Base-by-base conservation (phyloP, 2,329 filamentous ascomycete species). In the Aciculosporium take region DNA sequence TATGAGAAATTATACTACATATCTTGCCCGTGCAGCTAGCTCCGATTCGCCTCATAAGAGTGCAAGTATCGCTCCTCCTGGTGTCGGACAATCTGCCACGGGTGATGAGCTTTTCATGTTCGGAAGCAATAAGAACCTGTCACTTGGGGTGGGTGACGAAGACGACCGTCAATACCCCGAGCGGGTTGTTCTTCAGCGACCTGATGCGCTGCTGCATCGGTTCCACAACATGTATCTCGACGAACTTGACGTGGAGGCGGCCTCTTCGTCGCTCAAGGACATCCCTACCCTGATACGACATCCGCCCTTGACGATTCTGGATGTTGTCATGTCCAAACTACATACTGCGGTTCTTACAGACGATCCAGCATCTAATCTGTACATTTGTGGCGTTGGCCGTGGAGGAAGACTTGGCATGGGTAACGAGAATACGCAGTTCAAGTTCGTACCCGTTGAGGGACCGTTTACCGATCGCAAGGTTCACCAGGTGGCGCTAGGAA, bases 121-220 rank as follows among this genome's bases (percentile, higher is more conserved):
- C 61, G 91, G 91, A 38, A 96, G 88, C 61, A 98, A 95, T 62
- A 93, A 91, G 55, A 98, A 98, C 51, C 64, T 94, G 8, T 91
- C 84, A 0, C 72, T 98, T 18, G 91, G 91, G 1, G 81, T 96
- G 45, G 88, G 88, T n/a, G 88, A 98, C 55, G 82, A 93, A 53
- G 87, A 95, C 57, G 89, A 98, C 56, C 79, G 91, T 3, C 88
- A 96, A 48, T 94, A 82, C 53, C 91, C 91, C 0, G 91, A 96
- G 57, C 81, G 86, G 8, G 77, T 95, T 9, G 66, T 71, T 25
- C 61, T 96, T 27, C 74, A 77, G 42, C 77, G 89, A 13, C 86
- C 91, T 0, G 79, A 84, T 20, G 77, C 85, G 54, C 68, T 96
- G 1, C 59, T 94, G 12, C 73, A 76, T 38, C 71, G 77, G 36